Percentiles rank a stretch among this genome's conserved stretches.
phyloP scores from a whole-genome alignment of 202 grass and related monocot genomes.

The Musa balbisiana region DNA sequence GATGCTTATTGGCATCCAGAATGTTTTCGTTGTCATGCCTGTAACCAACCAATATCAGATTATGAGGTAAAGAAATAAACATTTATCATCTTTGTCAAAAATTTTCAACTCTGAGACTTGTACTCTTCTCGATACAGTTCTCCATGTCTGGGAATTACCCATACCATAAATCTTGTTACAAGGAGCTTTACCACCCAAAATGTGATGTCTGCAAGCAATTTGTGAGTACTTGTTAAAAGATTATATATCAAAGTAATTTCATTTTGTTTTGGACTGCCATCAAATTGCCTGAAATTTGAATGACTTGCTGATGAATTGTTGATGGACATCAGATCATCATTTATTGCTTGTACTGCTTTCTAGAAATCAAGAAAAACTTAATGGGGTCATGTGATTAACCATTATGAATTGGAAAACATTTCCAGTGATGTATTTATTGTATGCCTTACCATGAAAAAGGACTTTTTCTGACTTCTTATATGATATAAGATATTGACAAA shows the following conservation, averaged over 20 bases:
- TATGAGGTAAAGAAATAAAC: conserved; percentile 47
- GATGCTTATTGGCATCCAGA: conserved; percentile 88
- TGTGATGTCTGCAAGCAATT: conserved; percentile 92
- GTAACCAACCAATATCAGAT: conserved; percentile 76
- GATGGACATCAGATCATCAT: background rate
- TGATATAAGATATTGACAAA: too few relatives aligned
- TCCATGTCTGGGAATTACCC: conserved; percentile 81
- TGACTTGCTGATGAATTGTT: background rate
- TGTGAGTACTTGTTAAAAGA: conserved; percentile 43
- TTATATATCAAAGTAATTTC: background rate
- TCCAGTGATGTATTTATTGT: too few relatives aligned
- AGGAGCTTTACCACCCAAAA: conserved; percentile 84
- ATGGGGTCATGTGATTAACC: too few relatives aligned
- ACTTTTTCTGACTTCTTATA: background rate
- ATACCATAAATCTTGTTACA: conserved; percentile 88
- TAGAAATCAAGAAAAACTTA: background rate
- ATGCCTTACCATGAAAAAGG: background rate
- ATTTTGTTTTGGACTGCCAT: background rate
- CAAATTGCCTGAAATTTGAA: background rate
- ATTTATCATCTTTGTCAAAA: conserved; percentile 1
- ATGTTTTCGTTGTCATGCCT: conserved; percentile 82
- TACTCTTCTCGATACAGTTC: conserved; percentile 45
- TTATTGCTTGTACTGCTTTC: background rate
- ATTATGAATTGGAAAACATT: too few relatives aligned
- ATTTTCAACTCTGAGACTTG: conserved; percentile 9